These are phyloP conservation scores for Aspergillus hortae DNA, from an alignment of 2,329 filamentous ascomycete species.

Conservation along the genomic window DNA sequence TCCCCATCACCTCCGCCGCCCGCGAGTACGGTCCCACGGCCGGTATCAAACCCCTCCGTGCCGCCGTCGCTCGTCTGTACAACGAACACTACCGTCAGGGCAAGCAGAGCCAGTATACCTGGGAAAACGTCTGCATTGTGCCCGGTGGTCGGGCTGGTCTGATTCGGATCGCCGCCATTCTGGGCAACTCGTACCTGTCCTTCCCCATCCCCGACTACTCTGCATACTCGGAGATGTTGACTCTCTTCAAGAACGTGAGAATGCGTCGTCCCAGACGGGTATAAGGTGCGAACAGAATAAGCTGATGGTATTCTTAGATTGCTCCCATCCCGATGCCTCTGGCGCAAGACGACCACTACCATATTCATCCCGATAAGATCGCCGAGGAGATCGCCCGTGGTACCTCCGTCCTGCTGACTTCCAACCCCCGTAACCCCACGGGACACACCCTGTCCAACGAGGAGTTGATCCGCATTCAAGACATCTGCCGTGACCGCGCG, in stretches of 20 bases:
- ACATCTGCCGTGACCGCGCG: constrained; percentile 83
- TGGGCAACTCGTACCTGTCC: constrained; percentile 86
- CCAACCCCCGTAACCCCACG: constrained; percentile 92
- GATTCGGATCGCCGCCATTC: constrained; percentile 89
- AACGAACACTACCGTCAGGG: constrained; percentile 87
- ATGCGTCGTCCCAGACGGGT: background rate
- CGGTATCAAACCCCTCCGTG: constrained; percentile 84
- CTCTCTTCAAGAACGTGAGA: constrained; percentile 75
- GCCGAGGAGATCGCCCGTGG: constrained; percentile 85
- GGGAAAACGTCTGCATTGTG: constrained; percentile 97
- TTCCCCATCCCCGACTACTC: constrained; percentile 97
- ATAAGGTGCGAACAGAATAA: background rate
- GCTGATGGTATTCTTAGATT: constrained; percentile 52
- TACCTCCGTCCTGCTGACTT: constrained; percentile 84
- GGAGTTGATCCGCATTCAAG: constrained; percentile 84
- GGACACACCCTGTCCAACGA: constrained; percentile 82
- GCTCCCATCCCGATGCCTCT: constrained; percentile 83
- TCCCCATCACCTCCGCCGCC: constrained; percentile 73
- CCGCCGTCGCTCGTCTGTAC: constrained; percentile 87
- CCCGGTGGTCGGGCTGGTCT: constrained; percentile 88
- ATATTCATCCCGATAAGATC: constrained; percentile 91
- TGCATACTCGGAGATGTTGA: constrained; percentile 96
- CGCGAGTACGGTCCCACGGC: constrained; percentile 92
- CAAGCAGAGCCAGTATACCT: constrained; percentile 86
- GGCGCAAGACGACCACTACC: constrained; percentile 80